A percentile compares a stretch with the other conserved stretches of the same genome.
These are phyloP conservation scores for Andrographis paniculata DNA, from an alignment of 305 asterid species.

Conservation along the genomic window DNA sequence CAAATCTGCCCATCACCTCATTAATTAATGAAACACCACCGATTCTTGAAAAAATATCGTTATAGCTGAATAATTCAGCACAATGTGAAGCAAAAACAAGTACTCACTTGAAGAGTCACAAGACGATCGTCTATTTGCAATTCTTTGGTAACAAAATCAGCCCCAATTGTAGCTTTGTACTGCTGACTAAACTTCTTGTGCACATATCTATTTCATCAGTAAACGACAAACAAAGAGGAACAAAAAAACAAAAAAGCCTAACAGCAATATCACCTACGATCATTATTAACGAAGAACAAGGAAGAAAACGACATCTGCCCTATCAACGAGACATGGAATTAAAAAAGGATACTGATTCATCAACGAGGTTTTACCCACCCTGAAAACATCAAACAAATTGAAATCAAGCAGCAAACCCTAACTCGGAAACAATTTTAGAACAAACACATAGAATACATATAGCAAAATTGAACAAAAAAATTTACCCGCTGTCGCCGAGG, in stretches of 20 bases:
- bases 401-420: conserved; percentile 21
- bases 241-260: no score
- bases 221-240: conserved; percentile 20
- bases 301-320: no score
- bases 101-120: conserved; percentile 86
- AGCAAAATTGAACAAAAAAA: conserved; percentile 11
- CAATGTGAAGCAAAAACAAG: conserved; percentile 5
- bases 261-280: not conserved
- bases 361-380: conserved; percentile 96
- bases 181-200: conserved; percentile 98
- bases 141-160: conserved; percentile 97
- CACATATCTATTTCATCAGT: conserved; percentile 55
- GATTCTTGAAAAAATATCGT: not conserved
- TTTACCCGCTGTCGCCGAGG: conserved; percentile 96
- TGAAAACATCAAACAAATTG: conserved; percentile 21
- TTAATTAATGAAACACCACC: conserved; percentile 3
- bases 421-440: not conserved
- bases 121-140: conserved; percentile 91
- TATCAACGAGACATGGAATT: conserved; percentile 1
- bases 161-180: conserved; percentile 97
- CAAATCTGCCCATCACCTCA: conserved; percentile 51
- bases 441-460: not conserved
- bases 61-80: not conserved
- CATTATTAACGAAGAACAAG: not conserved
- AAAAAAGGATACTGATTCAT: conserved; percentile 92